Evolutionary conservation across 2,329 filamentous ascomycete genomes (phyloP), one percentile per base, ranked within the genome.

Genomic region (Chaetomium sp.): DNA sequence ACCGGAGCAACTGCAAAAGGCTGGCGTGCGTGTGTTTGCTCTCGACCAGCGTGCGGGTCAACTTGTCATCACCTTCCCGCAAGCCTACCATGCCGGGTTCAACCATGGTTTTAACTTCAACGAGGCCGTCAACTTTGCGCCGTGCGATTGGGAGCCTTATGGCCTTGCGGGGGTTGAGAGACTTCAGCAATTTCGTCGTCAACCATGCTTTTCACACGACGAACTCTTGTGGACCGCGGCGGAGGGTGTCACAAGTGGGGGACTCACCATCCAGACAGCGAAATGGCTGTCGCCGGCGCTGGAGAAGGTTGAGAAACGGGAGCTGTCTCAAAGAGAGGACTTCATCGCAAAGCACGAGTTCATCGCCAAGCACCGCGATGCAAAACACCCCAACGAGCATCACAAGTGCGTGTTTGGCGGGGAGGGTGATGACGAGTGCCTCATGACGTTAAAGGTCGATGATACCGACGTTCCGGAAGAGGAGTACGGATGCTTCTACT

Each of bases 61-160:
- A 67, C 89, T 99, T 61, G 91, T 99, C 60, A 86, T 99, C 61
- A 99, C 94, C 0, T 99, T 96, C 65, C 94, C 94, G 0, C 89
- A 96, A 69, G 94, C 94, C 0, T 99, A 97, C 65, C 94, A 99
- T 69, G 92, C 94, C 5, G 94, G 94, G 0, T 99, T 99, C 74
- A 99, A 99, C 66, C 94, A 99, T 65, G 94, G 88, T 0, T 99
- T 99, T 76, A 99, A 99, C 68, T 95, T 96, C 72, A 99, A 99
- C 64, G 94, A 99, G 70, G 94, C 94, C 5, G 94, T 99, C 64
- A 99, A 99, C 68, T 99, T 99, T 72, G 94, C 94, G 0, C 94
- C 94, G 0, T 79, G 78, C 34, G 94, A 99, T 65, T 99, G 94
- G 94, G 94, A 99, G 66, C 90, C 91, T 0, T 95, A 85, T 67